Conservation (phyloP, 2,329 filamentous ascomycete species). For the Fusarium mangiferae region DNA sequence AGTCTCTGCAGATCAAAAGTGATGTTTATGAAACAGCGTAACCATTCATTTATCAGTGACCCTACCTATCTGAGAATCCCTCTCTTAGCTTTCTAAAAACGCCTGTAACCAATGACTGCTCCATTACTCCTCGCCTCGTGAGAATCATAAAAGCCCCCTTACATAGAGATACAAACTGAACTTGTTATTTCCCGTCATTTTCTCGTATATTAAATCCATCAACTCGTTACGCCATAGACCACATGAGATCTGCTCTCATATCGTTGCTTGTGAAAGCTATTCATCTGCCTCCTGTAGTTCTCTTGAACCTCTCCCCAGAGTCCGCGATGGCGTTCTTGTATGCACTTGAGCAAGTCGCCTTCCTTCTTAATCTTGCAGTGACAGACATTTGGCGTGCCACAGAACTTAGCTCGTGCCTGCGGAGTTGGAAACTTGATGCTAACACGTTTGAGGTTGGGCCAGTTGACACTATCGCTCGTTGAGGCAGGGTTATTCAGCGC, state of each 20-base stretch:
- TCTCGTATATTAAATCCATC: neutral
- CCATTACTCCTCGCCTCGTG: neutral
- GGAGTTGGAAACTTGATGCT: conserved; percentile 45
- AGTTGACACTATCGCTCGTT: conserved; percentile 24
- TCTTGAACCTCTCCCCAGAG: conserved; percentile 47
- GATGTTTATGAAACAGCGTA: neutral
- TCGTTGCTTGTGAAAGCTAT: conserved; percentile 33
- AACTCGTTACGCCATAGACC: conserved; percentile 30
- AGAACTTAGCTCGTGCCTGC: conserved; percentile 38
- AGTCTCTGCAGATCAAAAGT: no score
- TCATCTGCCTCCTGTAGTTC: conserved; percentile 40
- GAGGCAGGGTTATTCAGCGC: conserved; percentile 44
- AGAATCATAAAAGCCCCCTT: neutral
- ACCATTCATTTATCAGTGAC: neutral
- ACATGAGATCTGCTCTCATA: conserved; percentile 39
- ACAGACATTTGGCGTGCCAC: conserved; percentile 44
- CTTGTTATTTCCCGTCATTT: neutral
- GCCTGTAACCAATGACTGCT: neutral
- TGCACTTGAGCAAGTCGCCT: conserved; percentile 39
- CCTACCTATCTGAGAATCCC: neutral
- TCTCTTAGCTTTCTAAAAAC: neutral
- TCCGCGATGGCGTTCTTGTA: conserved; percentile 42
- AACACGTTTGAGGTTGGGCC: conserved; percentile 45
- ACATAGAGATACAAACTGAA: neutral
- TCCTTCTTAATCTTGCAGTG: conserved; percentile 42